These are phyloP conservation scores for Eimeria maxima DNA, from an alignment of 169 alveolate genomes.

Conservation along the genomic window DNA sequence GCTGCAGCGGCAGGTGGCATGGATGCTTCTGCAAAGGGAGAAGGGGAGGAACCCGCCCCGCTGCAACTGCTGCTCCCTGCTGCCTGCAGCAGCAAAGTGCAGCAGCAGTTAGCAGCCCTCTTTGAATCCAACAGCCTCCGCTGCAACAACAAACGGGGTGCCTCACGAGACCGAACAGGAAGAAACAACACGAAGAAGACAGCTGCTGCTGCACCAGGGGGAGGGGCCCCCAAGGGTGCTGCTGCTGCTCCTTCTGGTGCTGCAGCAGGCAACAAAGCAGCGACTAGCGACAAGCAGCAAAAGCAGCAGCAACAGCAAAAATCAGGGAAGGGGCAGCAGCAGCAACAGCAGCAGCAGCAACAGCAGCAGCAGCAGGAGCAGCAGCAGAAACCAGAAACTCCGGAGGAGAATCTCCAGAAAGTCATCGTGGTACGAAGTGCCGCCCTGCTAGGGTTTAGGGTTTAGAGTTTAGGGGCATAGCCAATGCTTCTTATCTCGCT, in stretches of 20 bases:
- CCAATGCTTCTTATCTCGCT: no score
- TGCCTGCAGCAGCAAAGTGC: no score
- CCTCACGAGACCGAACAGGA: no score
- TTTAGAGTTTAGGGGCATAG: background rate
- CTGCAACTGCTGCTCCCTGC: no score
- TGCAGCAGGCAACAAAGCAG: constrained; percentile 30
- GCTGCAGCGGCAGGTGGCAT: background rate
- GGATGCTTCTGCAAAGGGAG: no score
- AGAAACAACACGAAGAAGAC: no score
- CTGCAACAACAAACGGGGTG: no score
- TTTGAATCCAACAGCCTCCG: no score
- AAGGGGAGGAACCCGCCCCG: no score
- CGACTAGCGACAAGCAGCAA: constrained; percentile 28
- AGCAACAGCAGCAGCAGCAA: constrained; percentile 63
- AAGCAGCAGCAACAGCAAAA: constrained; percentile 38
- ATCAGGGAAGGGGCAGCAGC: background rate
- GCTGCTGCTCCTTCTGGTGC: background rate
- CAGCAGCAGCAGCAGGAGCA: constrained; percentile 67
- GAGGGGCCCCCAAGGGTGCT: background rate
- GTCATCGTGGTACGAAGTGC: background rate
- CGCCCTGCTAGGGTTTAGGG: background rate
- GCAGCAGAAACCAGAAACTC: background rate
- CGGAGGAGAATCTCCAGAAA: constrained; percentile 35
- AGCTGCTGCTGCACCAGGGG: no score
- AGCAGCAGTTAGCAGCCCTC: no score